Evolutionary conservation across 1,139 yeast species (phyloP), one percentile per base, ranked within the genome.

Genomic region (Suhomyces maxii): DNA sequence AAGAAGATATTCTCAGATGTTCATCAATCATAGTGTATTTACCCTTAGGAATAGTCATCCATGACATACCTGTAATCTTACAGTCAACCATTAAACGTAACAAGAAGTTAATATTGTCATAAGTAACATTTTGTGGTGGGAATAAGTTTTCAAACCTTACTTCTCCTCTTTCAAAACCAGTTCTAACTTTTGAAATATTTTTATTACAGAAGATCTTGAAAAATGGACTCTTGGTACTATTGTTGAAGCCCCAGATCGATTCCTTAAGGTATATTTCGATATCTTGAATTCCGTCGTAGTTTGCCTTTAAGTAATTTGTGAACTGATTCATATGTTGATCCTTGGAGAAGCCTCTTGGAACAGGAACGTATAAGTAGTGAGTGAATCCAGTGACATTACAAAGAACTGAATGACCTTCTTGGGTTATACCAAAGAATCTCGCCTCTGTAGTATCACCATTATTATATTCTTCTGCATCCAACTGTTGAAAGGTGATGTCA

Each of bases 51-150:
- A 93, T 74, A 0, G 97, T 88, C 37, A 95, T 76, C 99, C 99
- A 95, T 26, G 96, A 87, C 99, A 95, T 93, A 40, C 99, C 99
- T 0, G 93, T 87, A 50, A 88, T 85, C 44, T 85, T 81, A 65
- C 96, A 85, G 67, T 95, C 99, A 43, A 93, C 83, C 96, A 95
- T 90, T 63, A 91, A 73, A 55, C 99, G 76, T 51, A 95, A 67
- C 41, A 89, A 76, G 63, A 86, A 95, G 48, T 90, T 89, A 53
- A 95, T 83, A 61, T 93, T 95, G 65, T 95, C 99, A 62, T 85
- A 95, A 0, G 97, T 82, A 53, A 86, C 83, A 38, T 80, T 72
- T 37, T 80, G 79, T 1, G 77, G 69, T 18, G 81, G 79, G 63
- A 86, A 86, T 45, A 81, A 67, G 42, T 76, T 79, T 44, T 84